A percentile compares a stretch with the other conserved stretches of the same genome.
Evolutionary conservation across 768 basidiomycete genomes (phyloP).

Genomic region (Russula sp.): DNA sequence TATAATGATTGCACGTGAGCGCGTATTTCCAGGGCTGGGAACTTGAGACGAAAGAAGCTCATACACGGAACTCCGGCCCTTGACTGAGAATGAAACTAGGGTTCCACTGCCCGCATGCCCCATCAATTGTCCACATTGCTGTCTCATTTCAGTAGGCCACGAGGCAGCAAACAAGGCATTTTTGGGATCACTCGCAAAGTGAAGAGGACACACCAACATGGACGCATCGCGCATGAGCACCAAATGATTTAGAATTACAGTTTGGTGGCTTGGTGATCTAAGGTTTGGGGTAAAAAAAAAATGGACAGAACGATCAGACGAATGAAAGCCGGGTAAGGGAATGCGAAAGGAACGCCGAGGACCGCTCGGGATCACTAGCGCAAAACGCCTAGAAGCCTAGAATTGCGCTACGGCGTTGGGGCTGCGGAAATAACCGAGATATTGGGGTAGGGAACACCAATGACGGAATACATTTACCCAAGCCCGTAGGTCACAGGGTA

Average conservation of each 20-base stretch:
- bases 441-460: neutral
- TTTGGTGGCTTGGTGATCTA: slow-evolving; percentile 18
- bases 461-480: neutral
- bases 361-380: slow-evolving; percentile 3
- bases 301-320: slow-evolving; percentile 14
- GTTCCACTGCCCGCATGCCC: neutral
- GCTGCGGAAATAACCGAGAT: slow-evolving; percentile 14
- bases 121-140: neutral
- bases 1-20: slow-evolving; percentile 13
- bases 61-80: slow-evolving; percentile 6
- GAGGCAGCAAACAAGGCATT: neutral
- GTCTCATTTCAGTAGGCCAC: neutral
- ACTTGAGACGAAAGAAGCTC: neutral
- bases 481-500: neutral
- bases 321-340: slow-evolving; percentile 9
- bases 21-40: slow-evolving; percentile 11
- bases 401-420: neutral
- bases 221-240: neutral
- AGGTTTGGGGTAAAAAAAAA: slow-evolving; percentile 27
- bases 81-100: neutral
- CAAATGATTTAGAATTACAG: slow-evolving; percentile 13
- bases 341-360: slow-evolving; percentile 16
- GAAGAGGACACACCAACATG: slow-evolving; percentile 4
- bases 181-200: neutral
- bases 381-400: slow-evolving; percentile 11